Conservation (phyloP, 1,139 yeast species). For the Spathaspora sp. region DNA sequence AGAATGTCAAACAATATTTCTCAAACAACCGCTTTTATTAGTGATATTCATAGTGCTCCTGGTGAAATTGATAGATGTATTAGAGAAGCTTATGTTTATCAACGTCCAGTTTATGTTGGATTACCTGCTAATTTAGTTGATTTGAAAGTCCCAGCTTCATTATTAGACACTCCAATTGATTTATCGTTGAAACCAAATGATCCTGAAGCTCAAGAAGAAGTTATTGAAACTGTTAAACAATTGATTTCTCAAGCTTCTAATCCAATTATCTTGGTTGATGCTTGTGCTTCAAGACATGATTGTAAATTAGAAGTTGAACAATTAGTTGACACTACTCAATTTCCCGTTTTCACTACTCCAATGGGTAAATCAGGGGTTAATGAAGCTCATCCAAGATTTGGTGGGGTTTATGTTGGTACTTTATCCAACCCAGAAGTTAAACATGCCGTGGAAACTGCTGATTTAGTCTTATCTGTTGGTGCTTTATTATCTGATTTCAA, state of each 20-base stretch:
- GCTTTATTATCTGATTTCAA: constrained; percentile 85
- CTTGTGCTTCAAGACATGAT: constrained; percentile 81
- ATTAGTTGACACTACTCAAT: constrained; percentile 68
- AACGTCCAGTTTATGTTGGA: constrained; percentile 83
- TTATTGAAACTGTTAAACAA: constrained; percentile 53
- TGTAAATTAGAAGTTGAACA: constrained; percentile 61
- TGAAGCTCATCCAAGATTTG: constrained; percentile 66
- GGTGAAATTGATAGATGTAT: constrained; percentile 72
- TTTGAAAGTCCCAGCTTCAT: constrained; percentile 53
- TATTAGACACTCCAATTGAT: constrained; percentile 65
- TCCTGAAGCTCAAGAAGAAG: constrained; percentile 71
- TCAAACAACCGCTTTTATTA: constrained; percentile 62
- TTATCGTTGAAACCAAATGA: constrained; percentile 63
- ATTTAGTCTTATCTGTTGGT: constrained; percentile 76
- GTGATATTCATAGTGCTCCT: constrained; percentile 65
- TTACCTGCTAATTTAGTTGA: constrained; percentile 83
- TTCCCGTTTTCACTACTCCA: constrained; percentile 85
- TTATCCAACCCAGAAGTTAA: constrained; percentile 75
- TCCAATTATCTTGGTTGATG: constrained; percentile 82
- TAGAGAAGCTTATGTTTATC: constrained; percentile 67
- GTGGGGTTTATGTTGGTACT: constrained; percentile 89
- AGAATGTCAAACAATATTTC: constrained; percentile 64
- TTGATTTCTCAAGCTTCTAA: constrained; percentile 58
- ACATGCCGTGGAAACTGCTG: constrained; percentile 73
- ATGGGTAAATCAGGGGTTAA: constrained; percentile 86